phyloP scores from a whole-genome alignment of 2,329 filamentous ascomycete species.

The Ceratocystis eucalypticola region DNA sequence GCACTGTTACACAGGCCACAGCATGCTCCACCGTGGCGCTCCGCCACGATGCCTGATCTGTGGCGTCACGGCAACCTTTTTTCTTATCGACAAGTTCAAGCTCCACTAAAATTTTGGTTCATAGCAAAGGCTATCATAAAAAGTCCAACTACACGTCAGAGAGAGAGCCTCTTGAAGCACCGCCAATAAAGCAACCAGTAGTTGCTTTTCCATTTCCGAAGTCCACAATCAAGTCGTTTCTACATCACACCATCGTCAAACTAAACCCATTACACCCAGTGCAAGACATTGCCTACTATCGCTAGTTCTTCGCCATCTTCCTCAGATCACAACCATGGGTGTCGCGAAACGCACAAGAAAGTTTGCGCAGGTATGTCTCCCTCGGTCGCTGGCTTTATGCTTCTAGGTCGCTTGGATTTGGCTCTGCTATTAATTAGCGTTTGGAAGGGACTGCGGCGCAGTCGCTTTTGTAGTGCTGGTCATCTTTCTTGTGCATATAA shows the following conservation, averaged over 20 bases:
- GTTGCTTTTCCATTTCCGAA: too few species aligned
- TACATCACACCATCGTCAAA: too few species aligned
- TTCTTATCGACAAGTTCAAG: constrained; percentile 18
- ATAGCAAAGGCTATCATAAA: constrained; percentile 16
- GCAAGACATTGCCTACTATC: too few species aligned
- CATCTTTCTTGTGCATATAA: background rate
- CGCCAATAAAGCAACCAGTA: too few species aligned
- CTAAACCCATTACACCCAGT: too few species aligned
- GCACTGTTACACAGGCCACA: too few species aligned
- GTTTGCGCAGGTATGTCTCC: constrained; percentile 51
- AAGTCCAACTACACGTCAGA: background rate
- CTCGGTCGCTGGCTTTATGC: background rate
- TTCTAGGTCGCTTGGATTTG: background rate
- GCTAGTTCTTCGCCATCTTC: background rate
- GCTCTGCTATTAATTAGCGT: background rate
- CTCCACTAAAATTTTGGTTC: constrained; percentile 18
- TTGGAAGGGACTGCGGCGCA: background rate
- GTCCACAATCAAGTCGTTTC: too few species aligned
- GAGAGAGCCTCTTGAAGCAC: too few species aligned
- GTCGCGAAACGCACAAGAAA: constrained; percentile 83
- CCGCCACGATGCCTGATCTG: background rate
- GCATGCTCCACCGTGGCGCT: background rate
- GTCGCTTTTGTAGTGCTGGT: background rate
- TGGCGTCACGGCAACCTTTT: background rate
- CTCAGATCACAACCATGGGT: constrained; percentile 49